phyloP scores from a whole-genome alignment of 768 basidiomycete species.

The Steccherinum ochraceum region DNA sequence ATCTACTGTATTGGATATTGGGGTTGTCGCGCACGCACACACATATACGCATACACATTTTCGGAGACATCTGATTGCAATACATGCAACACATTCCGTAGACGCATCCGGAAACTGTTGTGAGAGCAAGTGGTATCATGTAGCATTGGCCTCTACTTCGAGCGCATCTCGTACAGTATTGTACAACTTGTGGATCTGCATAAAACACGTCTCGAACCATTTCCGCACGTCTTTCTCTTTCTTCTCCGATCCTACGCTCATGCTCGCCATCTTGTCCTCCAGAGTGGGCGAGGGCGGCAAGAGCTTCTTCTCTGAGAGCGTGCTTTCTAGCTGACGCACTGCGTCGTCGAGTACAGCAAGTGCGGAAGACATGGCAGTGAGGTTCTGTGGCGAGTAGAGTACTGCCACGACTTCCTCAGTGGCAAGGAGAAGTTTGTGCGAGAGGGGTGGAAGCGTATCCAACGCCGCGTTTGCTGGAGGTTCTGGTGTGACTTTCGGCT shows the following conservation, averaged over 20 bases:
- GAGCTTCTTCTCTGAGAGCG: conserved; percentile 17
- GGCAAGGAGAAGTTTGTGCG: conserved; percentile 43
- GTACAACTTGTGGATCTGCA: conserved; percentile 46
- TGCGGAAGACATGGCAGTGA: conserved; percentile 32
- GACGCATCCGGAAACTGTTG: too few species aligned
- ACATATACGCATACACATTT: too few species aligned
- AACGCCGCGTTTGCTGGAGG: conserved; percentile 22
- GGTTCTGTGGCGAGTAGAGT: conserved; percentile 59
- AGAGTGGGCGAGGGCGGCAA: conserved; percentile 16
- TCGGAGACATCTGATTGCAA: too few species aligned
- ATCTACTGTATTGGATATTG: too few species aligned
- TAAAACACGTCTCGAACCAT: conserved; percentile 65
- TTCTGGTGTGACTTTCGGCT: conserved; percentile 18
- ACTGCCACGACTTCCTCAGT: conserved; percentile 66
- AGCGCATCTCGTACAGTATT: conserved; percentile 3
- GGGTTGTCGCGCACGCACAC: too few species aligned
- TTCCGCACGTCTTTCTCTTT: conserved; percentile 34
- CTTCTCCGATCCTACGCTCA: conserved; percentile 14
- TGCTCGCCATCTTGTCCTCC: conserved; percentile 15
- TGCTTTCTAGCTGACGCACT: conserved; percentile 30
- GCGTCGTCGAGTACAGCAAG: conserved; percentile 31
- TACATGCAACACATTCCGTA: too few species aligned
- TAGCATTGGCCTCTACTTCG: not conserved
- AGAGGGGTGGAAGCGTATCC: conserved; percentile 46
- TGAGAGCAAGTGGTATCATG: too few species aligned